A percentile compares a stretch with the other conserved stretches of the same genome.
Evolutionary conservation across 2,329 filamentous ascomycete species (phyloP).

Genomic region (Teratosphaeria nubilosa): DNA sequence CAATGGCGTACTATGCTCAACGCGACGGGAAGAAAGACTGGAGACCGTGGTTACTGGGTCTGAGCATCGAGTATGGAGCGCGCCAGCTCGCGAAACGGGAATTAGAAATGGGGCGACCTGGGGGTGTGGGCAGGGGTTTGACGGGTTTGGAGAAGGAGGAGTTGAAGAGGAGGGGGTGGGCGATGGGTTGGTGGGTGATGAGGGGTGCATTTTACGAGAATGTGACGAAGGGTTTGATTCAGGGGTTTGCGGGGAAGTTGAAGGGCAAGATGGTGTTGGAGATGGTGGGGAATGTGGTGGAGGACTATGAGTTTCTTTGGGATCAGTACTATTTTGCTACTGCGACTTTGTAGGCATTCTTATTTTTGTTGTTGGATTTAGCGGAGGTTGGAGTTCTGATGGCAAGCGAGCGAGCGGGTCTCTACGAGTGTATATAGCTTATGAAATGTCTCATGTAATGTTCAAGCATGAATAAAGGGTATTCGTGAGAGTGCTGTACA

Average conservation of each 20-base stretch:
- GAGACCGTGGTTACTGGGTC: slow-evolving; percentile 82
- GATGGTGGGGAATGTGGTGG: slow-evolving; percentile 73
- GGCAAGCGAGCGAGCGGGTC: too few relatives aligned
- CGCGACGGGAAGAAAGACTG: slow-evolving; percentile 64
- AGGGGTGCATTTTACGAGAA: slow-evolving; percentile 95
- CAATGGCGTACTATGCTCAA: slow-evolving; percentile 56
- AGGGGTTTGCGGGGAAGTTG: slow-evolving; percentile 61
- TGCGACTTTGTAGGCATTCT: slow-evolving; percentile 40
- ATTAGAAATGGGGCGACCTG: slow-evolving; percentile 52
- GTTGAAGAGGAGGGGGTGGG: slow-evolving; percentile 77
- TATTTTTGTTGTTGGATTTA: neutral
- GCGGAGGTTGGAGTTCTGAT: neutral
- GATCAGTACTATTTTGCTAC: slow-evolving; percentile 91
- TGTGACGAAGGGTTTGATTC: slow-evolving; percentile 59
- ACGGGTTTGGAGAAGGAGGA: slow-evolving; percentile 86
- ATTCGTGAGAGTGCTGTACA: neutral
- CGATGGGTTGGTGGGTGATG: slow-evolving; percentile 92
- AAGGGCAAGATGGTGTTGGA: slow-evolving; percentile 64
- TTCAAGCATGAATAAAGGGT: neutral
- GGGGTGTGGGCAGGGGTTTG: slow-evolving; percentile 57
- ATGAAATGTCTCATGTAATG: neutral
- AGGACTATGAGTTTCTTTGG: slow-evolving; percentile 97
- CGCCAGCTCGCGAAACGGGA: slow-evolving; percentile 69
- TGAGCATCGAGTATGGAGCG: slow-evolving; percentile 77
- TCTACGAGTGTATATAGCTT: too few relatives aligned